Percentiles rank a stretch among this genome's conserved stretches.
These are phyloP conservation scores for Candida taoyuanica DNA, from an alignment of 805 yeast genomes.

Conservation along the genomic window DNA sequence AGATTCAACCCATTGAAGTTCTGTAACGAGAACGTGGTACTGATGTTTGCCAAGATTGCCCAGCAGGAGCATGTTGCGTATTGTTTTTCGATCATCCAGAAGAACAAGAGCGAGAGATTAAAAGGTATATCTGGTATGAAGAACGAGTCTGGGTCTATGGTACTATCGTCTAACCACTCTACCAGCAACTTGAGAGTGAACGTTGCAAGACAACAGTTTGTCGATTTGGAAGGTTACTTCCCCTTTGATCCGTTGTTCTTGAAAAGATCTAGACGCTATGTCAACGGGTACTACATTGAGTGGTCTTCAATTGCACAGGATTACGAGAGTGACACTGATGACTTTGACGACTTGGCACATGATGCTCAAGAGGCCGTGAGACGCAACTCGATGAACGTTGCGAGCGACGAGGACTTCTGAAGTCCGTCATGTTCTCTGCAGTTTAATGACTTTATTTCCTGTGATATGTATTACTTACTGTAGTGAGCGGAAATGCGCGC, in stretches of 20 bases:
- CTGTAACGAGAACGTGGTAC: conserved; percentile 90
- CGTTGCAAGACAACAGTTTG: conserved; percentile 70
- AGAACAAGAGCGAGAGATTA: conserved; percentile 56
- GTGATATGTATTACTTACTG: no score
- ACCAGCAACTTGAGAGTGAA: conserved; percentile 25
- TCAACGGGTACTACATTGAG: conserved; percentile 62
- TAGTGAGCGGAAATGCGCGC: no score
- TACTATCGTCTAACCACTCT: background rate
- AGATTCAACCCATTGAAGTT: conserved; percentile 90
- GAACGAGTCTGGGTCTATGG: conserved; percentile 1
- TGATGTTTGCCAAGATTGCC: conserved; percentile 89
- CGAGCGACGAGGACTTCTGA: conserved; percentile 11
- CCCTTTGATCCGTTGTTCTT: conserved; percentile 92
- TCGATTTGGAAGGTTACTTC: conserved; percentile 89
- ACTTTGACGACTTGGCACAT: conserved; percentile 34
- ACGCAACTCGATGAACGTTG: conserved; percentile 16
- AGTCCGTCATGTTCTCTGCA: background rate
- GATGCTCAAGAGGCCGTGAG: conserved; percentile 23
- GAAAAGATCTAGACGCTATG: conserved; percentile 49
- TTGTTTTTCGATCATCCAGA: conserved; percentile 89
- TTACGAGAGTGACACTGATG: conserved; percentile 42
- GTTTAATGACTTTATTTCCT: no score
- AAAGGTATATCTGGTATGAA: conserved; percentile 36
- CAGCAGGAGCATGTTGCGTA: conserved; percentile 87
- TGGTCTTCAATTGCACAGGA: conserved; percentile 79